Conservation (phyloP, 495 filamentous ascomycete species). For the Glonium stellatum region DNA sequence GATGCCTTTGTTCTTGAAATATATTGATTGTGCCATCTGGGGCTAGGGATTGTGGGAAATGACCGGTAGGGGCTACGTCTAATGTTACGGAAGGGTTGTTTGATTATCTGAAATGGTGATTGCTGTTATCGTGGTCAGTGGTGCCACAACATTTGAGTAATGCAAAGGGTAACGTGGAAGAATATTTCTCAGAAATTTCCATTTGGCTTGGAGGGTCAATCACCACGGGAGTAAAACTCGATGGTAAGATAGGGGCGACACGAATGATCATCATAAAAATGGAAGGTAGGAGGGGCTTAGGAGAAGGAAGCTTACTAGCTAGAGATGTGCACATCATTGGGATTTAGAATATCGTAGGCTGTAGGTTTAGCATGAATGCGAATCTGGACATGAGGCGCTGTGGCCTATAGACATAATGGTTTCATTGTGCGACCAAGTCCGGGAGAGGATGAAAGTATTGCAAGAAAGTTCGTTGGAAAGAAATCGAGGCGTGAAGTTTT, state of each 20-base stretch:
- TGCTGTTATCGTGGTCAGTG: no score
- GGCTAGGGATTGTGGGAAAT: no score
- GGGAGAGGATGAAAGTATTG: no score
- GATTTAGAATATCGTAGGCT: neutral
- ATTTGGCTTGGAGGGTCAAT: slow-evolving; percentile 91
- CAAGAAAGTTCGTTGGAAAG: neutral
- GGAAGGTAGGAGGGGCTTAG: neutral
- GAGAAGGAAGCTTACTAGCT: neutral
- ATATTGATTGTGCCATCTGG: no score
- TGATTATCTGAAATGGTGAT: no score
- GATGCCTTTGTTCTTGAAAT: no score
- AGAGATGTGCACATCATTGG: neutral
- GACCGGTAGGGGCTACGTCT: no score
- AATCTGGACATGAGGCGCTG: no score
- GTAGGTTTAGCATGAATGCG: neutral
- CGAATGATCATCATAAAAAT: slow-evolving; percentile 68
- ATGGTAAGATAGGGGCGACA: slow-evolving; percentile 93
- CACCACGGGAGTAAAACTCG: slow-evolving; percentile 60
- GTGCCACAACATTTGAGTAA: slow-evolving; percentile 3
- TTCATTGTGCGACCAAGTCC: no score
- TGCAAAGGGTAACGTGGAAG: slow-evolving; percentile 5
- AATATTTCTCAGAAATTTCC: slow-evolving; percentile 59
- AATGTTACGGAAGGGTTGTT: no score
- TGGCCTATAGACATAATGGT: no score
- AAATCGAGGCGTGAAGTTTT: neutral